Conservation (phyloP, 352 stramenopile species). For the Phytophthora palmivora region DNA sequence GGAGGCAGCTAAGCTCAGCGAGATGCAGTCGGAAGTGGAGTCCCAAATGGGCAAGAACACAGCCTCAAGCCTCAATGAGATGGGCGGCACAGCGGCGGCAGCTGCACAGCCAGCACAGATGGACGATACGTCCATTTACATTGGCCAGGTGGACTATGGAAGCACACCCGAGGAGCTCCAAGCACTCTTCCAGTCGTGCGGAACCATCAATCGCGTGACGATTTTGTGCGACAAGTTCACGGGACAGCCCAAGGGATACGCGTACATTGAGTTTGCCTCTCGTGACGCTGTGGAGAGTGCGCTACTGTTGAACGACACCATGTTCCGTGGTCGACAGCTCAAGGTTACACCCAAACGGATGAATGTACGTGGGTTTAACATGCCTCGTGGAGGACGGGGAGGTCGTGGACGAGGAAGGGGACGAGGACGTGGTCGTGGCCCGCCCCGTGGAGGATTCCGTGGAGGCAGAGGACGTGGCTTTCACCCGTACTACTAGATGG, state of each 20-base stretch:
- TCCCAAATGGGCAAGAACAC: conserved; percentile 80
- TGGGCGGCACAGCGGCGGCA: conserved; percentile 32
- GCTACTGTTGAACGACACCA: conserved; percentile 92
- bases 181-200: conserved; percentile 96
- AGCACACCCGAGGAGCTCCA: conserved; percentile 96
- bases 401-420: conserved; percentile 58
- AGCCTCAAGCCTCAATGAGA: conserved; percentile 48
- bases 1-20: conserved; percentile 80
- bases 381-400: conserved; percentile 59
- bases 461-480: conserved; percentile 76
- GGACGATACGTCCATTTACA: conserved; percentile 92
- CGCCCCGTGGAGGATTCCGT: conserved; percentile 65
- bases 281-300: conserved; percentile 90
- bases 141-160: conserved; percentile 97
- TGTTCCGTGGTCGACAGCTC: conserved; percentile 91
- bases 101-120: conserved; percentile 47
- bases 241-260: conserved; percentile 94
- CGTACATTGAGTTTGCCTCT: conserved; percentile 95
- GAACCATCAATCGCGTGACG: conserved; percentile 97
- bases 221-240: conserved; percentile 99
- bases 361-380: conserved; percentile 87
- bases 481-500: conserved; percentile 72
- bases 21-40: conserved; percentile 88
- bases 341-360: conserved; percentile 91
- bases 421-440: conserved; percentile 62